Evolutionary conservation across 1,139 yeast genomes (phyloP).

Genomic region (Geotrichum reessii): DNA sequence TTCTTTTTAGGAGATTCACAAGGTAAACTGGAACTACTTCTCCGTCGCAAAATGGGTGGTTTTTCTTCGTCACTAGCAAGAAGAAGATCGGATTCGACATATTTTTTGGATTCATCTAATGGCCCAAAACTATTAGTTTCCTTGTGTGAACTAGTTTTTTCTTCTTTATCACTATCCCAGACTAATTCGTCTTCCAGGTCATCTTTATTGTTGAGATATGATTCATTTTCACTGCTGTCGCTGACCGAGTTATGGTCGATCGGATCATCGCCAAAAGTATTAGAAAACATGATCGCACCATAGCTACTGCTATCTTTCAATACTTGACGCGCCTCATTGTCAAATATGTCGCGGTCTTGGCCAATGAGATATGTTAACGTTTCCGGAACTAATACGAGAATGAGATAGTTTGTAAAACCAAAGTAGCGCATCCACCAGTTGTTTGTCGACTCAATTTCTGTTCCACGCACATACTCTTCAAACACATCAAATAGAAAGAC

Average conservation of each 20-base stretch:
- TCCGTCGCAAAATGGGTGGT: neutral
- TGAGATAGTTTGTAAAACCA: slow-evolving; percentile 12
- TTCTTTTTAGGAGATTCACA: neutral
- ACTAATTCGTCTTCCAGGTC: neutral
- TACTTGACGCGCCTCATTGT: slow-evolving; percentile 5
- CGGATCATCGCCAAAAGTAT: neutral
- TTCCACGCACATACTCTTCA: neutral
- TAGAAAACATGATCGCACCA: slow-evolving; percentile 7
- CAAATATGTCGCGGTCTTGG: slow-evolving; percentile 1
- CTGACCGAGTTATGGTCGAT: neutral
- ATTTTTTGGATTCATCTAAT: neutral
- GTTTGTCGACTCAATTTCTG: neutral
- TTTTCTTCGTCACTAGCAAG: neutral
- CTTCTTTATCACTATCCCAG: neutral
- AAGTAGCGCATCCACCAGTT: slow-evolving; percentile 13
- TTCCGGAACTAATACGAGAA: slow-evolving; percentile 11
- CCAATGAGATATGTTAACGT: slow-evolving; percentile 2
- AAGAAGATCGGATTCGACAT: neutral
- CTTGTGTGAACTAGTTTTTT: neutral
- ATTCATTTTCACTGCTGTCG: neutral
- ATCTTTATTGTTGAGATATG: neutral
- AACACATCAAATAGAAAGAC: neutral
- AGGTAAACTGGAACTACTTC: neutral
- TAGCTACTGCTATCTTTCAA: slow-evolving; percentile 10
- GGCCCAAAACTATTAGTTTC: neutral